Evolutionary conservation across 257 asterid genomes (phyloP), one percentile per base, ranked within the genome.

Genomic region (Coffea canephora): DNA sequence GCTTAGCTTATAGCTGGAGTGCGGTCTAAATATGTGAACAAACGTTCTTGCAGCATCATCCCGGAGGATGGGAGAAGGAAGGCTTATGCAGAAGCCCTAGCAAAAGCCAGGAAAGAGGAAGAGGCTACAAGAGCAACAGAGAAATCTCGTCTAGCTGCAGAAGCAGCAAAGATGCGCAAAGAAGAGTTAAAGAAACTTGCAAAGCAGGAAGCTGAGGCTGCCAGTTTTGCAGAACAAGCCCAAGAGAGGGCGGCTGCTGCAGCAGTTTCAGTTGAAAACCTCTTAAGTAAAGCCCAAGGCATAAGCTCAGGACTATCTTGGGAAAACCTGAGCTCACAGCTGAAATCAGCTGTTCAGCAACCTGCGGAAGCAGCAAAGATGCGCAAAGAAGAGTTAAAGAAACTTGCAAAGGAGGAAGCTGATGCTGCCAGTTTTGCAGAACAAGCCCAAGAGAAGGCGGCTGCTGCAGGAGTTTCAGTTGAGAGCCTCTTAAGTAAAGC

Each of bases 21-120:
- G 34, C 18, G 57, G 62, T 75, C 73, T 68, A 75, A 85, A 77
- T 39, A 27, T 57, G 36, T 25, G 59, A 74, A 61, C 59, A 57
- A 39, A 55, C 25, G 77, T 82, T 27, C 48, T 75, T 81, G 73
- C 93, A 93, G 99, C 79, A 84, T 74, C 46, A 91, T 95, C 72
- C 98, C 97, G 10, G 99, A 87, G 89, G 99, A 95, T 64, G 86
- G 88, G 31, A 88, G 99, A 84, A 87, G 99, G 85, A 92, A 93
- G 88, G 91, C 90, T n/a, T 94, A 91, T 68, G 86, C 92, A 0
- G 98, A 94, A 82, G 82, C 93, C 80, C 78, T 89, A 31, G 91
- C 84, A 61, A 87, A 91, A 77, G 89, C 86, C 57, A 84, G 88
- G 77, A 90, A 91, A 4, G 95, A 91, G 87, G 92, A 87, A 89